phyloP scores from a whole-genome alignment of 306 rosid genomes.

The Pyrus betulifolia region DNA sequence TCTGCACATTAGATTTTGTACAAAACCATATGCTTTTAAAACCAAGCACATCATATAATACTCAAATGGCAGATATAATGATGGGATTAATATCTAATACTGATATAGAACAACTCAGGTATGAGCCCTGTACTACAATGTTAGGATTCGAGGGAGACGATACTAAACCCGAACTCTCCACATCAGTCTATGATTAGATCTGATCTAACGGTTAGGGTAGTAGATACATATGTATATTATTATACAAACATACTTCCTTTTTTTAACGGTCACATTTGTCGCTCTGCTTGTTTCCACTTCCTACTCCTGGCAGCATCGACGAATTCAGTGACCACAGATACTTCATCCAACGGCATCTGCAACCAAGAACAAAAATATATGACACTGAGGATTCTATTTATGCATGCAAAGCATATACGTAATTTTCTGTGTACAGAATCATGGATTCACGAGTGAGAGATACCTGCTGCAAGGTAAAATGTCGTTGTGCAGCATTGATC shows the following conservation, averaged over 20 bases:
- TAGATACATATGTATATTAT: conserved; percentile 14
- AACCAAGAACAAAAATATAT: neutral
- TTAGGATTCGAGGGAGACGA: conserved; percentile 10
- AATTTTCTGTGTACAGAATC: neutral
- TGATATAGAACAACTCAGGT: neutral
- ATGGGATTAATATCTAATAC: neutral
- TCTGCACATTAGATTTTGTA: no score
- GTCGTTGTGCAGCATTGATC: conserved; percentile 35
- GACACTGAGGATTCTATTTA: neutral
- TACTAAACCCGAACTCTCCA: conserved; percentile 9
- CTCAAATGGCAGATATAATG: neutral
- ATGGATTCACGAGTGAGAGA: neutral
- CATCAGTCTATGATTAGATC: conserved; percentile 26
- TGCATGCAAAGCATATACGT: neutral
- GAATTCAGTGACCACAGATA: conserved; percentile 38
- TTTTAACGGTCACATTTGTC: conserved; percentile 2
- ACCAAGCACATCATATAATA: neutral
- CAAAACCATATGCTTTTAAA: no score
- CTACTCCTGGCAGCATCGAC: conserved; percentile 38
- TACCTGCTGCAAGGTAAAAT: conserved; percentile 49
- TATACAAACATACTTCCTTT: conserved; percentile 14
- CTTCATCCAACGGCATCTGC: conserved; percentile 42
- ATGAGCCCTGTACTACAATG: conserved; percentile 7
- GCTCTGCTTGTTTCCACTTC: conserved; percentile 11
- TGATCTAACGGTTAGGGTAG: conserved; percentile 35